Evolutionary conservation across 208 protist species (phyloP), one percentile per base, ranked within the genome.

Genomic region (Angomonas ambiguus): DNA sequence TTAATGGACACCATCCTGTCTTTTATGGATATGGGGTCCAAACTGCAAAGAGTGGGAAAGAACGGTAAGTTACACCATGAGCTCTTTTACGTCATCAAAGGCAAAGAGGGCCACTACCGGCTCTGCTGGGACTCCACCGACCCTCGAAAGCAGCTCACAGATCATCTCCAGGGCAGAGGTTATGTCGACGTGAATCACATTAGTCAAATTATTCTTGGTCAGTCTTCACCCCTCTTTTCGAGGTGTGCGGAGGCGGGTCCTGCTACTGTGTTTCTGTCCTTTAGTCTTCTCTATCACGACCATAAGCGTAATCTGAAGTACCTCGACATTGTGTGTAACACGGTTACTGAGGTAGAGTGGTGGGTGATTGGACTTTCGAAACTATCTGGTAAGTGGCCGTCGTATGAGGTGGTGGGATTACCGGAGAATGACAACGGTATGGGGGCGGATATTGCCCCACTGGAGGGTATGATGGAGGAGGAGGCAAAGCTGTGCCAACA

Each of bases 311-410:
- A 63, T 25, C 25, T 68, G 11, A 51, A 59, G 41, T 79, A 71
- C 61, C 42, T 93, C 0, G 82, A 94, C 65, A 51, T 92, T 32
- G 67, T 80, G 20, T 88, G 82, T 49, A 71, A 78, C 10, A 73
- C 70, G 25, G 31, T 65, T 32, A 33, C 27, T 8, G 87, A 94
- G 49, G 55, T 90, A 56, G 91, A 96, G 74, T 77, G 79, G 32
- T 94, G 85, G 86, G 74, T 94, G 53, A 65, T 96, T 16, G 91
- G 79, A 2, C 62, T 94, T 41, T 66, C 71, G 16, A 53, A 77
- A 10, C 61, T 87, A 51, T 57, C 74, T 6, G 63, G 71, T 0
- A 34, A 84, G n/a, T 51, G 60, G 6, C 84, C 87, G 0, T 1
- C 20, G 35, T 93, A 24, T 28, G 8, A 2, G n/a, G 32, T 0